Percentiles rank a stretch among this genome's conserved stretches.
phyloP scores from a whole-genome alignment of 2,329 filamentous ascomycete species.

The Chalara sp. region DNA sequence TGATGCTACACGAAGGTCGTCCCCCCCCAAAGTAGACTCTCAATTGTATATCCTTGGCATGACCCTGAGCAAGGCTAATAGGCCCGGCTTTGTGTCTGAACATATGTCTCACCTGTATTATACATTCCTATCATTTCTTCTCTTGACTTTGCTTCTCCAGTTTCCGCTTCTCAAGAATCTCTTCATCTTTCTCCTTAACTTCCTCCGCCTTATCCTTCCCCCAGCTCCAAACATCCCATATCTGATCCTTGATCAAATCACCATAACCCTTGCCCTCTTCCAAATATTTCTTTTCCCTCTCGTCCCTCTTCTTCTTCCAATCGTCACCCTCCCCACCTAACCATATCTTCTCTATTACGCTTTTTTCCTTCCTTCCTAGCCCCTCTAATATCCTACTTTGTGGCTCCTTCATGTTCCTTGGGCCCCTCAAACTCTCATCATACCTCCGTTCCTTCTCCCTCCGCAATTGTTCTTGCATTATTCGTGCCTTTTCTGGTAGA shows the following conservation, averaged over 20 bases:
- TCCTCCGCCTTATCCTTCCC: slow-evolving; percentile 30
- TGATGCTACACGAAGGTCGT: too few species aligned
- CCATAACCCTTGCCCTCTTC: slow-evolving; percentile 32
- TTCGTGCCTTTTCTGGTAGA: slow-evolving; percentile 17
- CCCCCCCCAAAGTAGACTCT: too few species aligned
- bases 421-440: not conserved
- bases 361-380: slow-evolving; percentile 7
- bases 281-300: slow-evolving; percentile 26
- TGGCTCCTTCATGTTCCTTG: not conserved
- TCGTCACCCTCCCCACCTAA: slow-evolving; percentile 46
- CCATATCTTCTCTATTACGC: slow-evolving; percentile 43
- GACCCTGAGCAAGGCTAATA: not conserved
- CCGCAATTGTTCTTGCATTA: slow-evolving; percentile 16
- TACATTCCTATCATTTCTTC: not conserved
- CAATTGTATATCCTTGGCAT: not conserved
- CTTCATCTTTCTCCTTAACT: slow-evolving; percentile 13
- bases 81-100: too few species aligned
- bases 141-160: not conserved
- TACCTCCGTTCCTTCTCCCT: slow-evolving; percentile 16
- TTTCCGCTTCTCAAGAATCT: not conserved
- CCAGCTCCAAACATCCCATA: slow-evolving; percentile 41
- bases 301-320: slow-evolving; percentile 26
- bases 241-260: slow-evolving; percentile 36
- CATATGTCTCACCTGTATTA: not conserved
- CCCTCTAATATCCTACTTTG: slow-evolving; percentile 7